Evolutionary conservation across 2,329 filamentous ascomycete genomes (phyloP), one percentile per base, ranked within the genome.

Genomic region (Metarhizium humberi): DNA sequence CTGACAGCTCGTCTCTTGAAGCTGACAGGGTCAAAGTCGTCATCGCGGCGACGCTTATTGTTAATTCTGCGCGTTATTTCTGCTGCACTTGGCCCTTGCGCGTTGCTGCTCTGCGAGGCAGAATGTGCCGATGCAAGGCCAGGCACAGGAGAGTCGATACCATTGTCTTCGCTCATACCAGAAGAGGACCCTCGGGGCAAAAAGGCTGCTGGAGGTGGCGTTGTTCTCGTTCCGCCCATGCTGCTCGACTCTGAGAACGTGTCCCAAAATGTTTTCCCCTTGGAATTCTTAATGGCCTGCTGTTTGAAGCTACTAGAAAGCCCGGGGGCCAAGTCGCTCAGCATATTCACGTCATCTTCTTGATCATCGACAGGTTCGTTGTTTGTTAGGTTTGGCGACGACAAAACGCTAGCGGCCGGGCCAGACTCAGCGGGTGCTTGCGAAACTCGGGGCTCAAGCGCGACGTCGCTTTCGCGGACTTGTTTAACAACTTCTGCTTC

Each of bases 401-500:
- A 88, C 40, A 86, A 78, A 2, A 82, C 78, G 3, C 84, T 86
- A 25, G 74, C 75, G 0, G 72, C 62, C 62, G 79, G 75, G 14
- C 79, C 75, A 56, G 78, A 65, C 53, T 77, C 70, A 50, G 78
- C 67, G 11, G 71, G 69, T 61, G 64, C 56, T 55, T 71, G 61
- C 50, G 67, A 58, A 54, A 74, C 64, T 62, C 68, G 68, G 56
- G 69, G 74, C 55, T 82, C 80, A 14, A 84, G 72, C 51, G 84
- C 82, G 59, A 86, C 80, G 64, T 96, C 92, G 63, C 87, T 92
- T 69, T 97, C 94, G 46, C 91, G 87, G 32, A 97, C 92, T 71
- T 96, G 94, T 52, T 90, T 88, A 59, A 99, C 90, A 5, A 97
- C 94, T 71, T 97, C 92, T 42, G 92, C 91, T 75, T 99, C 94